Conservation (phyloP, 2,329 filamentous ascomycete genomes). For the Colletotrichum brevisporum region DNA sequence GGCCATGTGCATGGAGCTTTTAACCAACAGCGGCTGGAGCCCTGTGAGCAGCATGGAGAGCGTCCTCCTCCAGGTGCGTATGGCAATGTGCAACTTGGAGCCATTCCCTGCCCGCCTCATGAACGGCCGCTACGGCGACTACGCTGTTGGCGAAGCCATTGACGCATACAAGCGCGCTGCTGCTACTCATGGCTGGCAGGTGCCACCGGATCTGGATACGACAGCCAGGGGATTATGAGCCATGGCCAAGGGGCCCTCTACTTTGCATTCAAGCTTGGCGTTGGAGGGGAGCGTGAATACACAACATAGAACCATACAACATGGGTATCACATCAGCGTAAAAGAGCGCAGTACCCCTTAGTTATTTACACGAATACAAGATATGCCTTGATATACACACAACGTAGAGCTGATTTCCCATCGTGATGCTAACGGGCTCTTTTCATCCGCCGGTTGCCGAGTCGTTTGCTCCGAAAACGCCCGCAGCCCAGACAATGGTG, state of each 20-base stretch:
- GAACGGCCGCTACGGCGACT: conserved; percentile 59
- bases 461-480: background rate
- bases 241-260: too few species aligned
- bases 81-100: conserved; percentile 79
- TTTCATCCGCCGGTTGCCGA: background rate
- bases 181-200: conserved; percentile 77
- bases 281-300: too few species aligned
- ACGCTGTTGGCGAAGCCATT: conserved; percentile 78
- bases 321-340: too few species aligned
- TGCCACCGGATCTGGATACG: conserved; percentile 73
- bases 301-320: too few species aligned
- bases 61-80: conserved; percentile 83
- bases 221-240: conserved; percentile 50
- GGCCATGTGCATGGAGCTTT: conserved; percentile 85
- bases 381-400: too few species aligned
- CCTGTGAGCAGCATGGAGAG: conserved; percentile 81
- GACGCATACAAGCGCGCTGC: conserved; percentile 74
- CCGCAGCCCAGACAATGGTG: background rate
- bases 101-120: conserved; percentile 80
- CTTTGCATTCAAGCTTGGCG: too few species aligned
- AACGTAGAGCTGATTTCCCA: background rate
- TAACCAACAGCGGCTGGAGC: conserved; percentile 88
- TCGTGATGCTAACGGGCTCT: background rate
- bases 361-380: too few species aligned
- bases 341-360: too few species aligned